Base-by-base conservation (phyloP, 169 alveolate genomes). In the Babesia divergens region DNA sequence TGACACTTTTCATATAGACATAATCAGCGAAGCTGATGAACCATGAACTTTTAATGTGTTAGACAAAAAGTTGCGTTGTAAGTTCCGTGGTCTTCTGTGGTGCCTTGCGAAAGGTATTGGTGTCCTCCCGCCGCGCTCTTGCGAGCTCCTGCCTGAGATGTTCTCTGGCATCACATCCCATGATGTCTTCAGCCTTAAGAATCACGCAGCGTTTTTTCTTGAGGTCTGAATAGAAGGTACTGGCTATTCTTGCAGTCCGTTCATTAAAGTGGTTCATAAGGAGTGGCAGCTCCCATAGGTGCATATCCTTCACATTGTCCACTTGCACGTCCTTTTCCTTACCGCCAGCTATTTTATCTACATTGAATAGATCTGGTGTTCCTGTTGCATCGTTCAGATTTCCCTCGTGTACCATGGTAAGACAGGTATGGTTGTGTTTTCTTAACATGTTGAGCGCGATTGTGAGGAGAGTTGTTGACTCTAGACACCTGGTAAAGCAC, bases 191-290 rank as follows among this genome's bases (percentile, higher is more conserved):
- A 34, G 72, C 62, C 49, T 26, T 77, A 18, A 68, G 65, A 4
- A 44, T 32, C 11, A 55, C 24, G 37, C 44, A 34, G 2, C 68
- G 20, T 32, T 50, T 60, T 44, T 47, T 56, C 49, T 38, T 65
- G 6, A 77, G 67, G 35, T 77, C 75, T 28, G 82, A 56, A 47
- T 43, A 68, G 47, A 52, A 77, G 18, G 69, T 49, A 20, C 86
- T 62, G 37, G 70, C 74, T 11, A 77, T 58, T n/a, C 22, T 58
- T 14, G 77, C 68, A 5, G 86, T 67, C 18, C 66, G 71, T 29
- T 77, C 59, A 62, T 77, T 77, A 59, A 77, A 68, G 46, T 77
- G 86, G 8, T 49, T 34, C 56, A 77, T 16, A 18, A 77, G 65
- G 46, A 77, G 76, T n/a, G 56, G 49, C 35, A 77, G 6, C 31